Evolutionary conservation across 208 protist genomes (phyloP).

Genomic region (Tritrichomonas foetus): DNA sequence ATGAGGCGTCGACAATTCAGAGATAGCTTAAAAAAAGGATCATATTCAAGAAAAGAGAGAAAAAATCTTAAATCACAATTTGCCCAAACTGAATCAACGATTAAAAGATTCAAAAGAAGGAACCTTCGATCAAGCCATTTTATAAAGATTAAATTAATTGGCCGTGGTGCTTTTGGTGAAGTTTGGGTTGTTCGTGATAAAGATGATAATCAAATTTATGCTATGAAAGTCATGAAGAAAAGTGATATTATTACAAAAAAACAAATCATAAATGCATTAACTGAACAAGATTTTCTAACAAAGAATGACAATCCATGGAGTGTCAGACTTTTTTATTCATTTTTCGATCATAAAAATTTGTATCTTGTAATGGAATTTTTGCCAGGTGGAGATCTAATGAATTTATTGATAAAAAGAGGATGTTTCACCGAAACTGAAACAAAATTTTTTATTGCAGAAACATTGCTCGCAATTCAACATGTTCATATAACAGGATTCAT

Average conservation of each 20-base stretch:
- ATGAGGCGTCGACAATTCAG: background rate
- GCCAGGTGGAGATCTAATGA: too few species aligned
- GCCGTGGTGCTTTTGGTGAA: background rate
- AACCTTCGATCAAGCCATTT: background rate
- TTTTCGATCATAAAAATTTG: slow-evolving; percentile 61
- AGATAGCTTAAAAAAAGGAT: background rate
- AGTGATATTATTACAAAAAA: background rate
- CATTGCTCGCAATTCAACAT: slow-evolving; percentile 59
- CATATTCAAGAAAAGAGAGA: background rate
- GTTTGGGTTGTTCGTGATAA: slow-evolving; percentile 33
- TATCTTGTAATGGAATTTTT: slow-evolving; percentile 74
- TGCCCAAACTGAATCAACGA: background rate
- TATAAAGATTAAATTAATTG: slow-evolving; percentile 19
- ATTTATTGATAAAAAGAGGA: slow-evolving; percentile 62
- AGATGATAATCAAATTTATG: slow-evolving; percentile 15
- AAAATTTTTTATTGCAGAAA: slow-evolving; percentile 67
- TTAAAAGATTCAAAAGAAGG: background rate
- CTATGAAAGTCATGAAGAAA: background rate
- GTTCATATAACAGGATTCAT: slow-evolving; percentile 63
- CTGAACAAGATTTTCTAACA: slow-evolving; percentile 61
- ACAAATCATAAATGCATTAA: slow-evolving; percentile 53
- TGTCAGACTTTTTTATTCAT: slow-evolving; percentile 64
- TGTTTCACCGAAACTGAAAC: slow-evolving; percentile 62
- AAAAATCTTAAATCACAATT: background rate
- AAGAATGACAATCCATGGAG: slow-evolving; percentile 56